Base-by-base conservation (phyloP, 2,329 filamentous ascomycete genomes). In the Trichophyton simii region DNA sequence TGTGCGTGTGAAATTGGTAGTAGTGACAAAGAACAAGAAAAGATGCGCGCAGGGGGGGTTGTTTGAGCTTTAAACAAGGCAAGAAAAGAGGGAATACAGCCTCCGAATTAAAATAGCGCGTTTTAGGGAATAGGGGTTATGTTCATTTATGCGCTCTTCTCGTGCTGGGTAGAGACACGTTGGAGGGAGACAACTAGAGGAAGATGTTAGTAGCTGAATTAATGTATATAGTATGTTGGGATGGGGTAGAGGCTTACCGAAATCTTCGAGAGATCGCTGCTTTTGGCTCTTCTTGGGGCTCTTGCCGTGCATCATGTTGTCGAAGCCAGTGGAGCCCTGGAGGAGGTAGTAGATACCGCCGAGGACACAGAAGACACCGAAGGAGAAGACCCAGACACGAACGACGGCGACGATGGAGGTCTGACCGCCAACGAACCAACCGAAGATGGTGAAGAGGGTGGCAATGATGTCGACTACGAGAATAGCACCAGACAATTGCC, bases 261-360 rank as follows among this genome's bases (percentile, higher is more conserved):
- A 95, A 79, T 95, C 89, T 80, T 95, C 90, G 65, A 92, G 82
- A 54, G 86, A 89, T 69, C 89, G 83, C 78, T 92, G 88, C 82
- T 89, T 91, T 76, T 86, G 82, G 77, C 84, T 87, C 87, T 86
- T 85, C 82, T 91, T 90, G 67, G 84, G 84, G 65, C 85, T 87
- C 80, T 91, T 91, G 72, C 89, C 89, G 78, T 95, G 89, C 88
- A 95, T 94, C 66, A 95, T 81, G 79, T 94, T 92, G 77, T 95
- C 88, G 75, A 95, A 95, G 65, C 87, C 86, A 64, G 82, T 77
- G 70, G 85, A 90, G 73, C 87, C 87, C 75, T 92, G 86, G 71
- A 95, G 83, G 70, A 94, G 82, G 79, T 91, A 91, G 78, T 89
- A 89, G 18, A 87, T 76, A 73, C 83, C 85, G 70, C 85, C 88